These are phyloP conservation scores for Lasiosphaeria miniovina DNA, from an alignment of 495 filamentous ascomycete species.

Conservation along the genomic window DNA sequence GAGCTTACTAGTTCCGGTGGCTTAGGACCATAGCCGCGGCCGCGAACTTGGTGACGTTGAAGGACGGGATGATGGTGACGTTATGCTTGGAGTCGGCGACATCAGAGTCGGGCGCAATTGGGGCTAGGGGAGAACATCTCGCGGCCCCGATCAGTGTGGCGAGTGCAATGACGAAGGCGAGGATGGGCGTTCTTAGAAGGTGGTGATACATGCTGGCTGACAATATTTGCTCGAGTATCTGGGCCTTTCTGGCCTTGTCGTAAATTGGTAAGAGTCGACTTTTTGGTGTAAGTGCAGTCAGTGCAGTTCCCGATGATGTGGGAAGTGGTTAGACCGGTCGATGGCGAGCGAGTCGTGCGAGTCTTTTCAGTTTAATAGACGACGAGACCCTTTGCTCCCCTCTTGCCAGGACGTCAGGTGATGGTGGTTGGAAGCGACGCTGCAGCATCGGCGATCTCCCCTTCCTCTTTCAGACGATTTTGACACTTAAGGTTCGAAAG, in stretches of 20 bases:
- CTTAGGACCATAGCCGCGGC: constrained; percentile 24
- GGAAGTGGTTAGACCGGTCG: too few species aligned
- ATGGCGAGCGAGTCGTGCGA: too few species aligned
- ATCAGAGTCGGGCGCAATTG: neutral
- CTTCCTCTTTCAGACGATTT: neutral
- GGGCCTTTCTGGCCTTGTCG: too few species aligned
- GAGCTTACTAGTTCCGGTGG: constrained; percentile 23
- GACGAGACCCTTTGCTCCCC: too few species aligned
- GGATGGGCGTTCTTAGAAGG: too few species aligned
- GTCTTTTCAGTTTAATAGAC: too few species aligned
- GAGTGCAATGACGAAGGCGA: too few species aligned
- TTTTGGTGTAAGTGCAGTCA: too few species aligned
- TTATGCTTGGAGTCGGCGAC: neutral
- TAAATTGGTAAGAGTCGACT: too few species aligned
- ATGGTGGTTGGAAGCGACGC: neutral
- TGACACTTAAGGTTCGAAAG: neutral
- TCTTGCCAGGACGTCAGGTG: neutral
- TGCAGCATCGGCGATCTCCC: neutral
- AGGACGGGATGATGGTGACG: constrained; percentile 13
- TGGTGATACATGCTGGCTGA: too few species aligned
- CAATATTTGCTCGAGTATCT: too few species aligned
- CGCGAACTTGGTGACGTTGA: constrained; percentile 22
- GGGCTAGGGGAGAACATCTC: neutral
- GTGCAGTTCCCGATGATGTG: too few species aligned
- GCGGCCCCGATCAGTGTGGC: neutral